Evolutionary conservation across 2,329 filamentous ascomycete genomes (phyloP).

Genomic region (Paraphaeosphaeria sporulosa): DNA sequence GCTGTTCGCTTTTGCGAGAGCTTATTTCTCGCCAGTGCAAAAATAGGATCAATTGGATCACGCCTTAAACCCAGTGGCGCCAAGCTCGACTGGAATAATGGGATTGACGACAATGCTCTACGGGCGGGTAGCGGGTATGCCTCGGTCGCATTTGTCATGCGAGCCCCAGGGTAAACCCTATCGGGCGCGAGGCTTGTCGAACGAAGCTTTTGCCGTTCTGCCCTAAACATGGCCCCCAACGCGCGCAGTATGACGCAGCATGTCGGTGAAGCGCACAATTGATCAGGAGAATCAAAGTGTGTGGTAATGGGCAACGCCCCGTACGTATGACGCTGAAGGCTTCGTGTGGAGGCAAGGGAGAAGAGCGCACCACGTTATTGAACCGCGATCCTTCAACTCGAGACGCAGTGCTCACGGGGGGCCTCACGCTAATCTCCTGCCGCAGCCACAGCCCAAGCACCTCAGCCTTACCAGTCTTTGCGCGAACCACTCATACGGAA

Average conservation of each 20-base stretch:
- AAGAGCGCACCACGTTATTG: background rate
- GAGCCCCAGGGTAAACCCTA: background rate
- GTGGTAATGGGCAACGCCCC: background rate
- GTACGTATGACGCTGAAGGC: background rate
- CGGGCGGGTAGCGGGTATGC: background rate
- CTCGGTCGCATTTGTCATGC: background rate
- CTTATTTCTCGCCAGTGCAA: background rate
- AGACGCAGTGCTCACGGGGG: conserved; percentile 1
- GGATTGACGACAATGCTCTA: background rate
- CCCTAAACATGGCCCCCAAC: background rate
- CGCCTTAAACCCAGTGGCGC: background rate
- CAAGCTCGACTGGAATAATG: background rate
- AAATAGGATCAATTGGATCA: conserved; percentile 4
- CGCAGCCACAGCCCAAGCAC: background rate
- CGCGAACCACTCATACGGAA: conserved; percentile 9
- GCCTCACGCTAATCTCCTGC: conserved; percentile 3
- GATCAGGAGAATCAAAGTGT: background rate
- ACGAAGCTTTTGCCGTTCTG: background rate
- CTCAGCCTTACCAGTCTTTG: conserved; percentile 4
- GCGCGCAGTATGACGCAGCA: background rate
- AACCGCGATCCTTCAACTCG: conserved; percentile 5
- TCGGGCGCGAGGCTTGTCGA: background rate
- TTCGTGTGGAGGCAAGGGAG: background rate
- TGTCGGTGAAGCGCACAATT: background rate
- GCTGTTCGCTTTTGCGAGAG: background rate